Evolutionary conservation across 345 rosid species (phyloP), one percentile per base, ranked within the genome.

Genomic region (Euphorbia lathyris): DNA sequence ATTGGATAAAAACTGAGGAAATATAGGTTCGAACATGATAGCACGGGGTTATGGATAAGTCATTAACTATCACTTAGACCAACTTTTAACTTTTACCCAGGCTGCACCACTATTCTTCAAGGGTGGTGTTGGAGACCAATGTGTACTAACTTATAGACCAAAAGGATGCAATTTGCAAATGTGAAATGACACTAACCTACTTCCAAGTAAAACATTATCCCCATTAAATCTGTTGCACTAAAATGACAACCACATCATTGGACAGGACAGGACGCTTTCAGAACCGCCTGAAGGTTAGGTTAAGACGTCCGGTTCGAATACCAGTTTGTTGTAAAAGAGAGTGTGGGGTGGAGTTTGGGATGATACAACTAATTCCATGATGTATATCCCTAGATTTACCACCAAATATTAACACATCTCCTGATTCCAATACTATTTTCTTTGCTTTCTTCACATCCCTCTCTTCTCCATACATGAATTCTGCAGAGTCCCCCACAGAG

Each of bases 401-500:
- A 27, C 76, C 76, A 43, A 65, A 72, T 57, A 72, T 65, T 43
- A 72, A 56, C 9, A 72, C 55, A 43, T 72, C 76, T 65, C 70
- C 70, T 26, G 76, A 72, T 72, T 72, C 76, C 30, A 72, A 12
- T 45, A 65, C 58, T 10, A 65, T 16, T 26, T 57, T 72, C 56
- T 64, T 43, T 2, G 64, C 69, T 43, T 53, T 53, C 57, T 65
- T 9, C 38, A 10, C 38, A 29, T 72, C 29, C 63, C 75, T 72
- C 29, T 38, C 42, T 42, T 72, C 47, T 40, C 69, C 75, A 26
- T 64, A 72, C 9, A 72, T 25, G 57, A 72, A 72, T 29, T 62
- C 70, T 43, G 75, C 75, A 27, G 75, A 72, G 48, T 72, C 69
- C 0, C 75, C 70, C 9, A 72, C 36, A 0, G 65, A 65, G 57